Evolutionary conservation across 768 basidiomycete species (phyloP).

Genomic region (Tylopilus sp.): DNA sequence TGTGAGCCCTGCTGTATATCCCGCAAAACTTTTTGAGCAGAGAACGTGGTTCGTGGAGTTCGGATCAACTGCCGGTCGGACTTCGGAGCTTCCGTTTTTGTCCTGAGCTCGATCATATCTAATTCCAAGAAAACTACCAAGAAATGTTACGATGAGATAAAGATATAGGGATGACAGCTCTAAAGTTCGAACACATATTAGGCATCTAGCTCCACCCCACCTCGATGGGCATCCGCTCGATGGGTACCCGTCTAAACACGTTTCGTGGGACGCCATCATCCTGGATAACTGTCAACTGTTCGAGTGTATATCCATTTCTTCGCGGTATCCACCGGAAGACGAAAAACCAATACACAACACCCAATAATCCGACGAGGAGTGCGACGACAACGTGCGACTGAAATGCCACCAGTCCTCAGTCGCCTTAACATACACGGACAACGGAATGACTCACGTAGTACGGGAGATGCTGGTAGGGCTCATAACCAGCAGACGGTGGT

Average conservation of each 20-base stretch:
- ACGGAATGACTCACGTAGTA: constrained; percentile 55
- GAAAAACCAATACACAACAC: constrained; percentile 55
- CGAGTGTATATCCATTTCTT: constrained; percentile 44
- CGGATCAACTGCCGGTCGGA: constrained; percentile 11
- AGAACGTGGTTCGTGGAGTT: constrained; percentile 13
- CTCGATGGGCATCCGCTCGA: background rate
- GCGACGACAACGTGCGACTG: constrained; percentile 51
- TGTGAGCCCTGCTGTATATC: constrained; percentile 17
- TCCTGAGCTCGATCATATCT: no score
- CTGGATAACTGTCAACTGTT: constrained; percentile 45
- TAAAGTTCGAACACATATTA: no score
- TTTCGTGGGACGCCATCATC: constrained; percentile 58
- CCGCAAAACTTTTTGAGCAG: constrained; percentile 12
- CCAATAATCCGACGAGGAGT: constrained; percentile 44
- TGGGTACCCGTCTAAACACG: constrained; percentile 43
- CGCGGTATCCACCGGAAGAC: constrained; percentile 49
- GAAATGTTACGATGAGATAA: no score
- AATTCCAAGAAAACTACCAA: no score
- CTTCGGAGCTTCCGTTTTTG: constrained; percentile 10
- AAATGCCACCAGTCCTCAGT: no score
- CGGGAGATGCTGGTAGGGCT: constrained; percentile 55
- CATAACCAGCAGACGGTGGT: constrained; percentile 51
- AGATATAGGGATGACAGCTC: no score
- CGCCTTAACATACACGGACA: background rate
- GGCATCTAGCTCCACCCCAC: constrained; percentile 5